These are phyloP conservation scores for Oryza meridionalis DNA, from an alignment of 176 grass and related monocot species.

Conservation along the genomic window DNA sequence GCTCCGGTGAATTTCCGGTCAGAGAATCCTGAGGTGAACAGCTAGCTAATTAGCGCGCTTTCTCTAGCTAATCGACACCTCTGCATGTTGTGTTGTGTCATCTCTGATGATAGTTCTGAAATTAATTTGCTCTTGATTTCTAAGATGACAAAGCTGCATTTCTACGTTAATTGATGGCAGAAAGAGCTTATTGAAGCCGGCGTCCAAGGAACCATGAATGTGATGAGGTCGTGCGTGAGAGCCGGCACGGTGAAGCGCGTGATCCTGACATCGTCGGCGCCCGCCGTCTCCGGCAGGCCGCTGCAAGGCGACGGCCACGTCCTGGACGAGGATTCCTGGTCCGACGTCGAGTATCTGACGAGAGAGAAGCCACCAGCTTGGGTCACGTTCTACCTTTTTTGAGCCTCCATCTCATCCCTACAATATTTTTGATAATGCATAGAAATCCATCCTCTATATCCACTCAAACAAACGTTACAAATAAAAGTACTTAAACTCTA, in stretches of 20 bases:
- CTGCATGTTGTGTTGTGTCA: background rate
- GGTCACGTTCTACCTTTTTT: constrained; percentile 7
- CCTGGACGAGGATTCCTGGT: constrained; percentile 72
- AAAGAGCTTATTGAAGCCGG: constrained; percentile 57
- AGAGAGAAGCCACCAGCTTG: constrained; percentile 27
- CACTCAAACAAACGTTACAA: no score
- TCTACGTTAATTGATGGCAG: constrained; percentile 22
- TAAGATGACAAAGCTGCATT: no score
- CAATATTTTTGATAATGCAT: no score
- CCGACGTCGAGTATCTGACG: constrained; percentile 55
- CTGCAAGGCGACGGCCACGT: constrained; percentile 45
- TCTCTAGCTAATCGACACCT: background rate
- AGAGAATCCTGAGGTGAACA: constrained; percentile 56
- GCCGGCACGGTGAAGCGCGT: constrained; percentile 62
- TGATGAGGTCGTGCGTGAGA: constrained; percentile 61
- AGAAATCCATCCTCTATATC: no score
- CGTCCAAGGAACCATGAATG: constrained; percentile 52
- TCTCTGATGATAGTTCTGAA: no score
- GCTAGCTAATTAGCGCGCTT: background rate
- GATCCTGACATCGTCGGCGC: constrained; percentile 62
- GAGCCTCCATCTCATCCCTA: background rate
- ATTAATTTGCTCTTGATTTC: no score
- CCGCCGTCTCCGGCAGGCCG: constrained; percentile 36
- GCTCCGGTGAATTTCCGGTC: constrained; percentile 55
- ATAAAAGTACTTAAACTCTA: no score